These are phyloP conservation scores for Pichia phayaonensis DNA, from an alignment of 805 yeast genomes.

Conservation along the genomic window DNA sequence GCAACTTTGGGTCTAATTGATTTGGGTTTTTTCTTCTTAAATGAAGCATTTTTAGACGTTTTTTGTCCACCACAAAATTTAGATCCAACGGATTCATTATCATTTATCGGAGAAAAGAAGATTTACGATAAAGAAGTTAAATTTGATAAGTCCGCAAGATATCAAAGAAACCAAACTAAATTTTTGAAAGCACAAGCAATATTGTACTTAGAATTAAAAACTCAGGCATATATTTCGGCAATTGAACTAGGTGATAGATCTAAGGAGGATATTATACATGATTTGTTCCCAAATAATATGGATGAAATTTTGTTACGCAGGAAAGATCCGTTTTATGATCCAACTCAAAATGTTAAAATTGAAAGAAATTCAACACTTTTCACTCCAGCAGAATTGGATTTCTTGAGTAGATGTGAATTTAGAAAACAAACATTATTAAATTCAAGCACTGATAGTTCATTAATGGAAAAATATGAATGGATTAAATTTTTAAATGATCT, in stretches of 20 bases:
- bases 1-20: slow-evolving; percentile 80
- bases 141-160: slow-evolving; percentile 6
- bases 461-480: slow-evolving; percentile 80
- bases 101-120: slow-evolving; percentile 19
- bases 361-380: slow-evolving; percentile 31
- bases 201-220: slow-evolving; percentile 77
- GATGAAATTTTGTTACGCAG: slow-evolving; percentile 40
- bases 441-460: slow-evolving; percentile 38
- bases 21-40: slow-evolving; percentile 79
- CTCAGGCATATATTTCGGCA: slow-evolving; percentile 92
- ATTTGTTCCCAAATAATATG: slow-evolving; percentile 64
- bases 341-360: slow-evolving; percentile 13
- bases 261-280: slow-evolving; percentile 60
- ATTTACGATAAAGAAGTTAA: slow-evolving; percentile 9
- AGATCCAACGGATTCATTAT: slow-evolving; percentile 35
- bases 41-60: slow-evolving; percentile 77
- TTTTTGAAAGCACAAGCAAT: slow-evolving; percentile 75
- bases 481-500: slow-evolving; percentile 70
- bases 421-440: slow-evolving; percentile 56
- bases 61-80: slow-evolving; percentile 70
- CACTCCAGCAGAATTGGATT: slow-evolving; percentile 75
- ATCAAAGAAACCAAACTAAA: slow-evolving; percentile 24
- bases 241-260: slow-evolving; percentile 57
- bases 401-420: slow-evolving; percentile 62
- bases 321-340: slow-evolving; percentile 24